Percentiles rank a stretch among this genome's conserved stretches.
Conservation (phyloP, 2,329 filamentous ascomycete species). For the Fusarium guadeloupense region DNA sequence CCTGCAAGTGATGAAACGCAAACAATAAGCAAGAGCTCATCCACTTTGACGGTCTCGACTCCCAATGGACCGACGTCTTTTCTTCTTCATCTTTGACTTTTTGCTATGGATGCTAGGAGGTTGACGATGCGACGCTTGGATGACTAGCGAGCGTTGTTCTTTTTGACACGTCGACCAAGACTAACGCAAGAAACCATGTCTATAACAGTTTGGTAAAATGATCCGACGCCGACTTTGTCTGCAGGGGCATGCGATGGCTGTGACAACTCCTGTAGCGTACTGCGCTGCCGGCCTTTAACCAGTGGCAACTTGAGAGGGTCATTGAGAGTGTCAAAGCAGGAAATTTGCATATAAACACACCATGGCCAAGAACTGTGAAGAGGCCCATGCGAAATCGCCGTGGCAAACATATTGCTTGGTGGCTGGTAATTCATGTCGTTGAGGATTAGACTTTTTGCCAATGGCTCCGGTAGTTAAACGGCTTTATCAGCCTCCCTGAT, state of each 20-base stretch:
- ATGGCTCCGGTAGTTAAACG: constrained; percentile 2
- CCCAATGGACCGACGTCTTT: not conserved
- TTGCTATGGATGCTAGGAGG: not conserved
- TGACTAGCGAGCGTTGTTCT: constrained; percentile 9
- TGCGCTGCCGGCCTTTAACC: not conserved
- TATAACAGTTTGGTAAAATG: not conserved
- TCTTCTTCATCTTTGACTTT: not conserved
- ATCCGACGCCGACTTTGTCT: constrained; percentile 1
- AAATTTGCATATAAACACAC: constrained; percentile 1
- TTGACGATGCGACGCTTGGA: constrained; percentile 3
- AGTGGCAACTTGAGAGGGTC: constrained; percentile 28
- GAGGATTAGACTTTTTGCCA: not conserved
- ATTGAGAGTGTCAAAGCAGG: not conserved
- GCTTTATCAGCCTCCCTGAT: constrained; percentile 4
- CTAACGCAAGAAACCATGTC: constrained; percentile 23
- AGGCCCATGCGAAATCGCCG: not conserved
- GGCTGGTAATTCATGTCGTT: not conserved
- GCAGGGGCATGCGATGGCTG: constrained; percentile 10
- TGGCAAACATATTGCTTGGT: not conserved
- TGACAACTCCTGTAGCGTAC: not conserved
- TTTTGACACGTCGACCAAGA: constrained; percentile 14
- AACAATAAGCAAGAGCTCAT: not conserved
- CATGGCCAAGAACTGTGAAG: not conserved
- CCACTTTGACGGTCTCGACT: constrained; percentile 7
- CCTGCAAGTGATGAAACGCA: constrained; percentile 10